A percentile compares a stretch with the other conserved stretches of the same genome.
Evolutionary conservation across 495 filamentous ascomycete species (phyloP).

Genomic region (Wilcoxina mikolae): DNA sequence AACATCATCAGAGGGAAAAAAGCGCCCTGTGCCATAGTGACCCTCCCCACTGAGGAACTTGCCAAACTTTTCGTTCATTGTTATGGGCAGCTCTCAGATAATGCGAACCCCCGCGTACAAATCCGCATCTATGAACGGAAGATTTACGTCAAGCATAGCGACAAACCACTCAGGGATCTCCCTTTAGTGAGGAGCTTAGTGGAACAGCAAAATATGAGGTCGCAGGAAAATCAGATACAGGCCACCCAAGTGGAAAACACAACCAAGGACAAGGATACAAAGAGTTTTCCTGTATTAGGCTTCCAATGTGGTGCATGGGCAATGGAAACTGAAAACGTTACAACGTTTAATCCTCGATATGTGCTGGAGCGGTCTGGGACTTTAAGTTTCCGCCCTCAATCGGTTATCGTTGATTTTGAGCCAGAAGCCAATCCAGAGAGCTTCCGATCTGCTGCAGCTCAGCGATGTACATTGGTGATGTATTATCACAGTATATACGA

Average conservation of each 20-base stretch:
- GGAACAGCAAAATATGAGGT: conserved; percentile 6
- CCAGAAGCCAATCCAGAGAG: neutral
- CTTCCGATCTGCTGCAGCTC: neutral
- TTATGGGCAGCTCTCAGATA: neutral
- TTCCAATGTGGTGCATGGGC: conserved; percentile 1
- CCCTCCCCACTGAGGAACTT: neutral
- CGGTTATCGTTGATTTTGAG: conserved; percentile 1
- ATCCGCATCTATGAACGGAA: neutral
- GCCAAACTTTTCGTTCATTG: neutral
- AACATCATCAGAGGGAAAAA: neutral
- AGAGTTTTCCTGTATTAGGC: neutral
- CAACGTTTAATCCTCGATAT: neutral
- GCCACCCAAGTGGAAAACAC: neutral
- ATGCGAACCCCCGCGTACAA: neutral
- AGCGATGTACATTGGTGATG: neutral
- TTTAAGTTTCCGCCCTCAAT: neutral
- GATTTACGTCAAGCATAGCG: neutral
- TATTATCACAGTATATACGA: neutral
- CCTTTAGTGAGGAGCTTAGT: conserved; percentile 12
- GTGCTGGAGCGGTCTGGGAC: neutral
- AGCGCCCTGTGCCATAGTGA: neutral
- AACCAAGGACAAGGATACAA: neutral
- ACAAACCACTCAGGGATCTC: conserved; percentile 1
- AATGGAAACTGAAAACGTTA: neutral
- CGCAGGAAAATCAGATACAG: neutral